Base-by-base conservation (phyloP, 495 filamentous ascomycete genomes). In the Annulohypoxylon bovei region DNA sequence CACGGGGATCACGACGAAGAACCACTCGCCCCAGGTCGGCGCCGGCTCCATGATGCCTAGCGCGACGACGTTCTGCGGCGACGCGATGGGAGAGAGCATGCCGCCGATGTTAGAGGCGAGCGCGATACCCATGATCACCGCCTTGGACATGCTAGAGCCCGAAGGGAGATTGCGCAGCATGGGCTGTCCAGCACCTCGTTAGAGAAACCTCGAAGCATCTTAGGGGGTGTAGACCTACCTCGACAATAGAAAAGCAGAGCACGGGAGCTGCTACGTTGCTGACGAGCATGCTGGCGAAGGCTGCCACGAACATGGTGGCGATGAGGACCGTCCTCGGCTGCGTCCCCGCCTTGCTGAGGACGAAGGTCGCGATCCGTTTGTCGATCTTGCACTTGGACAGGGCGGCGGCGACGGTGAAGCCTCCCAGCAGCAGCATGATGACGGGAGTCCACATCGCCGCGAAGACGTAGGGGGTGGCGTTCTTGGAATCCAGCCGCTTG, bases 371-470 rank as follows among this genome's bases (percentile, higher is more conserved):
- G 84, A 98, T 94, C 74, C 94, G 89, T 76, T 97, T 97, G 50
- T 97, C 95, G 74, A 99, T 98, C 71, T 93, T 93, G 77, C 97
- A 97, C 77, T 99, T 99, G 42, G 93, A 97, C 62, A 99, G 80
- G 0, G 96, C 95, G 0, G 95, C 95, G 8, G 95, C 95, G 68
- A 99, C 90, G 11, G 96, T 94, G 73, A 99, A 99, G 7, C 95
- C 95, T 69, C 95, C 95, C 18, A 99, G 89, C 20, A 99, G 87
- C 11, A 99, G 87, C 96, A 98, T 98, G 68, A 99, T 99, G 32
- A 98, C 95, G 0, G 96, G 94, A 8, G 94, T 98, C 95, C 95
- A 99, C 95, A 99, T 99, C 18, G 95, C 89, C 28, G 92, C 82
- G 72, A 98, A 98, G 35, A 97, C 89, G 74, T 90, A 93, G 55